These are phyloP conservation scores for Nothophoma quercina DNA, from an alignment of 2,329 filamentous ascomycete genomes.

Conservation along the genomic window DNA sequence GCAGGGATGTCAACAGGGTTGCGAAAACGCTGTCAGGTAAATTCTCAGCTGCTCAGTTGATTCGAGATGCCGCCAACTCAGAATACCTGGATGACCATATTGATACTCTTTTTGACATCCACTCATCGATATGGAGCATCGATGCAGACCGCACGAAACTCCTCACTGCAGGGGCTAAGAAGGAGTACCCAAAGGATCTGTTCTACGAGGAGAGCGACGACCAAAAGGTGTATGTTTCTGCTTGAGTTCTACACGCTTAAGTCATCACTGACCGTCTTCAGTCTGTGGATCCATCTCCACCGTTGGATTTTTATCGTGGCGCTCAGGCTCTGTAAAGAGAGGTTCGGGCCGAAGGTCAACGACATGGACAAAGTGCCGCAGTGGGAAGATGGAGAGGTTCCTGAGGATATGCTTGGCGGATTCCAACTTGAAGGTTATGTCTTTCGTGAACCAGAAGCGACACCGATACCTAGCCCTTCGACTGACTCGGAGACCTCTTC, in stretches of 20 bases:
- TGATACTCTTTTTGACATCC: neutral
- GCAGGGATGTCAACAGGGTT: neutral
- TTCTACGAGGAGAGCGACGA: constrained; percentile 11
- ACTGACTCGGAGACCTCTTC: neutral
- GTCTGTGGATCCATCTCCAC: constrained; percentile 12
- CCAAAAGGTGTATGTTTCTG: neutral
- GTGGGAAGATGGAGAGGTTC: neutral
- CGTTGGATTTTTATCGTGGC: constrained; percentile 11
- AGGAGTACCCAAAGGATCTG: constrained; percentile 3
- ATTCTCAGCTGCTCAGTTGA: neutral
- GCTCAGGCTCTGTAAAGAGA: neutral
- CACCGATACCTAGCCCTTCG: neutral
- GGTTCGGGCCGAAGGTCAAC: neutral
- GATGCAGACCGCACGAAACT: constrained; percentile 9
- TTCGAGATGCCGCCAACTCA: neutral
- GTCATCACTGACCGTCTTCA: neutral
- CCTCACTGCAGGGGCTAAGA: neutral
- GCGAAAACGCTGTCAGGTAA: neutral
- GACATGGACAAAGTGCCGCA: neutral
- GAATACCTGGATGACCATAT: constrained; percentile 9
- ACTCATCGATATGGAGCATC: constrained; percentile 6
- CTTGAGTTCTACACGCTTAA: neutral
- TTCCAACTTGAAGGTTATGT: neutral
- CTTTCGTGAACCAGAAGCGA: neutral
- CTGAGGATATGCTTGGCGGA: neutral